Conservation (phyloP, 2,329 filamentous ascomycete species). For the Aspergillus clavatus region DNA sequence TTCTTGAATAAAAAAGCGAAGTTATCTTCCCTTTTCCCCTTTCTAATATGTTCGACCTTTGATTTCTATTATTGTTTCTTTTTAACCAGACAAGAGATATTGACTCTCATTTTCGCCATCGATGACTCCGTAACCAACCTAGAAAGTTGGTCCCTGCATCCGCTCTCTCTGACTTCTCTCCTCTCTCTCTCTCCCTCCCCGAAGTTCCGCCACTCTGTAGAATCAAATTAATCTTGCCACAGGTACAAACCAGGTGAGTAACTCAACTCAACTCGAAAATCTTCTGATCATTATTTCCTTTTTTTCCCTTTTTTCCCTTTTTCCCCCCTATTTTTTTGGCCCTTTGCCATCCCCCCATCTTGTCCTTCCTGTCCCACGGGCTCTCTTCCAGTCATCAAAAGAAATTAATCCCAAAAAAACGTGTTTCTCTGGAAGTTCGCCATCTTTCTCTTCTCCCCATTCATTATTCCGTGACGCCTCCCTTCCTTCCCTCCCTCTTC, state of each 20-base stretch:
- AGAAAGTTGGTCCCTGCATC: constrained; percentile 18
- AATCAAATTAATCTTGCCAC: neutral
- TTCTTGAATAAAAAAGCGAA: too few species aligned
- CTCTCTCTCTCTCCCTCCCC: neutral
- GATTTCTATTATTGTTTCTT: neutral
- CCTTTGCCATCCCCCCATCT: neutral
- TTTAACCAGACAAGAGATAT: too few species aligned
- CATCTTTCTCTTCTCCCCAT: too few species aligned
- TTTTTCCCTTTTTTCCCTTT: neutral
- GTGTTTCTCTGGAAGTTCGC: neutral
- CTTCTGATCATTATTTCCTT: neutral
- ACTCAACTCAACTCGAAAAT: neutral
- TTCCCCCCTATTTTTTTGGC: neutral
- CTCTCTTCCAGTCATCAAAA: too few species aligned
- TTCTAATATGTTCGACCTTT: neutral
- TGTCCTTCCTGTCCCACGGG: constrained; percentile 4
- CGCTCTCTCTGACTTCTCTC: too few species aligned
- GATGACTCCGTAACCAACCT: neutral
- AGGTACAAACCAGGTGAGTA: neutral
- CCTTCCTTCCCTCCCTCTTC: constrained; percentile 1
- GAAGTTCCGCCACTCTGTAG: neutral
- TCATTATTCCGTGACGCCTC: too few species aligned
- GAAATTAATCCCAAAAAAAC: too few species aligned
- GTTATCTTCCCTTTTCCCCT: neutral
- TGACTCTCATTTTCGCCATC: neutral